Base-by-base conservation (phyloP, 805 yeast species). In the Kurtzmaniella fragi region DNA sequence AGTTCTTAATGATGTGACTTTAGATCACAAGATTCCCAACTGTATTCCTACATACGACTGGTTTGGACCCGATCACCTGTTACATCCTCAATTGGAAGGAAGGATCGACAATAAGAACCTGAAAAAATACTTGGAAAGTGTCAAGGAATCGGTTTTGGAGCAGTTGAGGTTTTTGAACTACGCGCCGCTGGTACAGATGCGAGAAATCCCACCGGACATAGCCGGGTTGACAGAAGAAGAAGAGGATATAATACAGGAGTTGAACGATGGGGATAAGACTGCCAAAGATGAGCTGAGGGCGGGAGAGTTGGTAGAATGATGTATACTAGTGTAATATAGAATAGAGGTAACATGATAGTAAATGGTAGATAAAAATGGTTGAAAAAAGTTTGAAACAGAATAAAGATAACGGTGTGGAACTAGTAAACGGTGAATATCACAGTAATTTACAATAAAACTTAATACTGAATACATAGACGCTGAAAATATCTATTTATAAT, bases 141-240 rank as follows among this genome's bases (percentile, higher is more conserved):
- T 91, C 28, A 75, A 80, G 49, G 78, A 78, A 40, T 82, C 84
- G 45, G 75, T 88, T 20, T 59, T 90, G 50, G 96, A 91, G 61
- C 88, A 85, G 56, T 66, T 91, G 35, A 62, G 97, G 47, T 83
- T 71, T 53, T 61, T 91, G 41, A 86, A 85, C 50, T 90, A 90
- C 37, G 98, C 98, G 0, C 99, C 99, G 10, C 82, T 95, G 49
- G 98, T 93, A 7, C 84, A 86, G 48, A 88, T 90, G 95, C 81
- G 75, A 44, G 91, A 86, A 45, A 77, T 87, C 6, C 97, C 97
- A 2, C 96, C 96, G 1, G 73, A 69, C 42, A 48, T 69, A 15
- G 50, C 67, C 7, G 73, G 72, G 11, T 51, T 67, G 31, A 67
- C 71, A 2, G 65, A 66, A 29, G 73, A 69, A 35, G 73, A 68